These are phyloP conservation scores for Penicillium glabrum DNA, from an alignment of 2,329 filamentous ascomycete species.

Conservation along the genomic window DNA sequence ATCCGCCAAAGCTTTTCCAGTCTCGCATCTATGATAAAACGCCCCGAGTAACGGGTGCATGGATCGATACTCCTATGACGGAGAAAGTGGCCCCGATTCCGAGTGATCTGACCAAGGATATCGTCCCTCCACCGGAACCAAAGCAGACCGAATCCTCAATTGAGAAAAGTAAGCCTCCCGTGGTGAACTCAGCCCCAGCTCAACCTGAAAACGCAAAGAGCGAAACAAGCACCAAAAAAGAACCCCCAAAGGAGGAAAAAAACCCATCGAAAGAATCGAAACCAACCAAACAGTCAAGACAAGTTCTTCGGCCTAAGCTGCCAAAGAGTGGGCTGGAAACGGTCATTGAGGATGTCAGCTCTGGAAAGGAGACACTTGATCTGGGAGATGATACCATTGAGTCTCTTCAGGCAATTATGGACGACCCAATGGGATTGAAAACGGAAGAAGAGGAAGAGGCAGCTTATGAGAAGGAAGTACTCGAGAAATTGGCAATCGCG, in stretches of 20 bases:
- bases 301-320: constrained; percentile 37
- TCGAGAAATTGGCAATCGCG: constrained; percentile 23
- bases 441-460: constrained; percentile 32
- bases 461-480: constrained; percentile 32
- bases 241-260: neutral
- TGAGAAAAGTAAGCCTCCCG: constrained; percentile 7
- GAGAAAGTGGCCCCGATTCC: constrained; percentile 30
- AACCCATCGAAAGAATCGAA: neutral
- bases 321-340: constrained; percentile 45
- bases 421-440: constrained; percentile 30
- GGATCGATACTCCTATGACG: constrained; percentile 49
- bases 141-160: constrained; percentile 5
- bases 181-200: neutral
- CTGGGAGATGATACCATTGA: constrained; percentile 48
- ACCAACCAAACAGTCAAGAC: constrained; percentile 16
- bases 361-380: constrained; percentile 36
- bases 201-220: neutral
- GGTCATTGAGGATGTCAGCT: constrained; percentile 42
- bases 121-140: constrained; percentile 16
- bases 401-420: constrained; percentile 44
- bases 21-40: constrained; percentile 43
- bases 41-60: constrained; percentile 46
- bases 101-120: constrained; percentile 26
- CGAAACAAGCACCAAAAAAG: neutral
- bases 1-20: constrained; percentile 30